These are phyloP conservation scores for Fremontodendron californicum DNA, from an alignment of 345 rosid genomes.

Conservation along the genomic window DNA sequence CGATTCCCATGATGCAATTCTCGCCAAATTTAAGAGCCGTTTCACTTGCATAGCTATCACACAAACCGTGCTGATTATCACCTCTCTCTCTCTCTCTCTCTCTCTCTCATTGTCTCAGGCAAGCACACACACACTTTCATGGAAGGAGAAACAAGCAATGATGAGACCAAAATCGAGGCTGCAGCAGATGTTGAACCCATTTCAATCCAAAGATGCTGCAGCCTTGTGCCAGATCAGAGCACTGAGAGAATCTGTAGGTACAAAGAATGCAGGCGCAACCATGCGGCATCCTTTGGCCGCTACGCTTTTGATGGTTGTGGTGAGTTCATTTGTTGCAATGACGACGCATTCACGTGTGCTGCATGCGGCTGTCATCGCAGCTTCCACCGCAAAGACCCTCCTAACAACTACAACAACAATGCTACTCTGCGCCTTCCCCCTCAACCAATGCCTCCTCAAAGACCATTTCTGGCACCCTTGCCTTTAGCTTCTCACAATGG, in stretches of 20 bases:
- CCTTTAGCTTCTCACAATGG: constrained; percentile 1
- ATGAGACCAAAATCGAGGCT: background rate
- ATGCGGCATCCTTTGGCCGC: background rate
- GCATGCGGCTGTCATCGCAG: constrained; percentile 18
- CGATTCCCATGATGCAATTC: constrained; percentile 9
- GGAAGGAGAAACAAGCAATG: background rate
- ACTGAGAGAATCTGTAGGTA: background rate
- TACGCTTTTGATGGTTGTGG: constrained; percentile 14
- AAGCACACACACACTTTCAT: background rate
- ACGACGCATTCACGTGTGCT: background rate
- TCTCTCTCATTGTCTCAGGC: background rate
- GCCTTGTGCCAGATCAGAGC: background rate
- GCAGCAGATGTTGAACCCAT: background rate
- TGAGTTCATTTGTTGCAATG: constrained; percentile 1
- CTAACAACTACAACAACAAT: background rate
- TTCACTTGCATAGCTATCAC: background rate
- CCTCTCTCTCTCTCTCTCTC: background rate
- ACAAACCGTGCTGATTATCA: background rate
- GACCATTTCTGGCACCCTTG: background rate
- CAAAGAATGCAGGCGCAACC: constrained; percentile 16
- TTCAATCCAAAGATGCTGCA: background rate
- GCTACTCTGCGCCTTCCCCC: background rate
- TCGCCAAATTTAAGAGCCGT: constrained; percentile 11
- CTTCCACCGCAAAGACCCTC: constrained; percentile 12
- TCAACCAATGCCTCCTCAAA: too few species aligned